Percentiles rank a stretch among this genome's conserved stretches.
Conservation (phyloP, 306 rosid species). For the Quercus rubra region DNA sequence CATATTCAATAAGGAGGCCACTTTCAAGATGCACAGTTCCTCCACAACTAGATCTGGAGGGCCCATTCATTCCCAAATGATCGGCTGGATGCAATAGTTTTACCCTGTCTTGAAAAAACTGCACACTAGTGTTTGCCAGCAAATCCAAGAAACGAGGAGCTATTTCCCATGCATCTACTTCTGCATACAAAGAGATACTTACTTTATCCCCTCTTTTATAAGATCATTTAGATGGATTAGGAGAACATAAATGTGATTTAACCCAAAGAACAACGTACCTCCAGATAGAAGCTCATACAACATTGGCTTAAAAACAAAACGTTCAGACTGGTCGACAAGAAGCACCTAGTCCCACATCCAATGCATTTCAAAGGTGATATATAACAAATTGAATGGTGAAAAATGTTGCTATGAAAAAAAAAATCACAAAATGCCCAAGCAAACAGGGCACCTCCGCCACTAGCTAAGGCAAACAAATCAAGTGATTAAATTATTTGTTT, state of each 20-base stretch:
- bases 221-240: background rate
- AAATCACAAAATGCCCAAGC: background rate
- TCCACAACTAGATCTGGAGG: conserved; percentile 44
- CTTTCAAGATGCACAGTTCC: conserved; percentile 92
- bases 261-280: conserved; percentile 42
- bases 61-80: conserved; percentile 48
- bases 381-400: background rate
- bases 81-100: conserved; percentile 66
- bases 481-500: background rate
- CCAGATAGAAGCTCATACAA: conserved; percentile 95
- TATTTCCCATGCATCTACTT: conserved; percentile 97
- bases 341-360: conserved; percentile 37
- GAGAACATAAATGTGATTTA: conserved; percentile 7
- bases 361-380: background rate
- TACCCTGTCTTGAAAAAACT: conserved; percentile 77
- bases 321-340: conserved; percentile 58
- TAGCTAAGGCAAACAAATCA: background rate
- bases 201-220: background rate
- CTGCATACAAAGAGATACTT: conserved; percentile 38
- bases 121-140: conserved; percentile 68
- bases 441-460: no score
- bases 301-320: conserved; percentile 77
- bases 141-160: conserved; percentile 91
- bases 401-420: background rate
- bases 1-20: conserved; percentile 86